Base-by-base conservation (phyloP, 768 basidiomycete species). In the Mycena rosella region DNA sequence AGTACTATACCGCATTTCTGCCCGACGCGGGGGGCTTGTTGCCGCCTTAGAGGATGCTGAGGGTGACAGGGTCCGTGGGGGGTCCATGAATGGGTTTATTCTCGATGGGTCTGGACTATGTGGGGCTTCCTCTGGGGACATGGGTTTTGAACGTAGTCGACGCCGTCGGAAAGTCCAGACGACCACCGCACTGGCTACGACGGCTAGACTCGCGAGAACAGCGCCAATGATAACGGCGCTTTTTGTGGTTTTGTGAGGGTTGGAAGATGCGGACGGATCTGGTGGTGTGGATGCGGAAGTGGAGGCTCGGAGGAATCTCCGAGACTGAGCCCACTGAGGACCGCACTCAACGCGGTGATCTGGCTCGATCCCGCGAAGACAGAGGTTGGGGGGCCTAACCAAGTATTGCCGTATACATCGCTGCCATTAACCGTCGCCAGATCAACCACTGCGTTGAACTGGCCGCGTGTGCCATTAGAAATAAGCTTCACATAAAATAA, bases 401-500 rank as follows among this genome's bases (percentile, higher is more conserved):
- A 63, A 1, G 63, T 30, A 4, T 30, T 40, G 32, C 20, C 63
- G 17, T 63, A 63, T 20, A 63, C 56, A 3, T 15, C 15, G 34
- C 11, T 54, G 5, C 45, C 53, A 14, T 8, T 30, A 3, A 14
- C n/a, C 1, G 44, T 63, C 5, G 63, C 45, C 4, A 63, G 45
- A 32, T 63, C 63, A 3, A 56, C 11, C 3, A 58, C 55, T 2
- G 64, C 64, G 24, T 65, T 65, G 32, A 65, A 60, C 64, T 65
- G 32, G 32, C 6, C 32, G 11, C 32, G 6, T 34, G 32, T 34
- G 32, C 11, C 32, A 34, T n/a, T n/a, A n/a, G n/a, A n/a, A n/a
- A n/a, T n/a, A n/a, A n/a, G n/a, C n/a, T n/a, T n/a, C n/a, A n/a
- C n/a, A n/a, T n/a, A n/a, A n/a, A n/a, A n/a, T n/a, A n/a, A n/a